Conservation (phyloP, 1,139 yeast genomes). For the Zygosaccharomyces sapae region DNA sequence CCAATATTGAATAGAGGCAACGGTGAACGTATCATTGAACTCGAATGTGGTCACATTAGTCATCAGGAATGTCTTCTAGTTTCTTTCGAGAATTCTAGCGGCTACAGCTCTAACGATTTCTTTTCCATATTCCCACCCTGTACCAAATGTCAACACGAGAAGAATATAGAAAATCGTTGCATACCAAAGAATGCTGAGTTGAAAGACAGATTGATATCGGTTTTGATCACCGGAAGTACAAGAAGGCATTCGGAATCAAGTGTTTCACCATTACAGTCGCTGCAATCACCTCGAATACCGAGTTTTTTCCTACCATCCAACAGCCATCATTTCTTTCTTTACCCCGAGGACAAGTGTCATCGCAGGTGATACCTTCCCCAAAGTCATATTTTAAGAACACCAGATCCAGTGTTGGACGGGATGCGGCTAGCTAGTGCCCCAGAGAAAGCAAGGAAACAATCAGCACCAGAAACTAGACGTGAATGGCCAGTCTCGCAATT, state of each 20-base stretch:
- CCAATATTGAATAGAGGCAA: conserved; percentile 30
- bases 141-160: conserved; percentile 20
- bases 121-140: conserved; percentile 30
- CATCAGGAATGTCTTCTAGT: conserved; percentile 35
- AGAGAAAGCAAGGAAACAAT: neutral
- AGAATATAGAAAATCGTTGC: conserved; percentile 18
- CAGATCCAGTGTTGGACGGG: neutral
- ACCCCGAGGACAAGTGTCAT: neutral
- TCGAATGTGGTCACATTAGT: conserved; percentile 33
- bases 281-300: neutral
- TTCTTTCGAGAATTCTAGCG: conserved; percentile 19
- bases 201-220: conserved; percentile 26
- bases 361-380: conserved; percentile 4
- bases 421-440: conserved; percentile 2
- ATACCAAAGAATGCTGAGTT: conserved; percentile 30
- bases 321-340: neutral
- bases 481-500: conserved; percentile 3
- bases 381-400: neutral
- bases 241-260: conserved; percentile 6
- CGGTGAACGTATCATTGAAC: conserved; percentile 34
- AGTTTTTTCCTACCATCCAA: neutral
- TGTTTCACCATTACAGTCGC: neutral
- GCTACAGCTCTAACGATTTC: conserved; percentile 14
- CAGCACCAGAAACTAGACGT: conserved; percentile 2
- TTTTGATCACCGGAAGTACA: conserved; percentile 14